Base-by-base conservation (phyloP, 345 rosid genomes). In the Salix brachista region DNA sequence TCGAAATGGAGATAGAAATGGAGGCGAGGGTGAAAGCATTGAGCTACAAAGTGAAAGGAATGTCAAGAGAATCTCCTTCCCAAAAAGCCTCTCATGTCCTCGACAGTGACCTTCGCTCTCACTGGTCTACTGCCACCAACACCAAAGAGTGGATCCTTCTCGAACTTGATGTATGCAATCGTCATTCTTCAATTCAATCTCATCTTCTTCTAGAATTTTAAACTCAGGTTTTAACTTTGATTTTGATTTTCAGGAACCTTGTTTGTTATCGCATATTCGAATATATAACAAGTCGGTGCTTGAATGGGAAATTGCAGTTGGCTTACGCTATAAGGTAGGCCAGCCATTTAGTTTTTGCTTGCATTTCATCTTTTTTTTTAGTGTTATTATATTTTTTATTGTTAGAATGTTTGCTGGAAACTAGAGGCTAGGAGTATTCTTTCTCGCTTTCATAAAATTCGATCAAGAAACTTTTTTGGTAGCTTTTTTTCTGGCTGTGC, bases 71-170 rank as follows among this genome's bases (percentile, higher is more conserved):
- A 77, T 90, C 97, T 12, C 91, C 91, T 4, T 87, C 95, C 32
- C 92, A 89, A 81, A 92, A 90, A 64, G 95, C 97, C 13, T 72
- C 85, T 84, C 88, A 86, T 48, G 88, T 92, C 19, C 93, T 92
- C 70, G 97, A 92, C 72, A 78, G 88, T 13, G 95, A 92, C 89
- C 97, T 91, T 66, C 94, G 97, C 69, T 79, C 89, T 19, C 95
- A 92, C 85, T 92, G 97, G 97, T 92, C 95, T 78, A 83, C 97
- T 46, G 92, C 85, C 41, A 91, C 97, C 79, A 92, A 92, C 86
- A 90, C 93, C 77, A 91, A 92, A 77, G 97, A 92, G 77, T 92
- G 97, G 97, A 91, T 92, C 83, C 79, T 92, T 75, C 91, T 92
- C 13, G 97, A 92, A 78, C 95, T 92, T 77, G 93, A 88, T 72